phyloP scores from a whole-genome alignment of 129 eudicot species.

The Escallonia herrerae region DNA sequence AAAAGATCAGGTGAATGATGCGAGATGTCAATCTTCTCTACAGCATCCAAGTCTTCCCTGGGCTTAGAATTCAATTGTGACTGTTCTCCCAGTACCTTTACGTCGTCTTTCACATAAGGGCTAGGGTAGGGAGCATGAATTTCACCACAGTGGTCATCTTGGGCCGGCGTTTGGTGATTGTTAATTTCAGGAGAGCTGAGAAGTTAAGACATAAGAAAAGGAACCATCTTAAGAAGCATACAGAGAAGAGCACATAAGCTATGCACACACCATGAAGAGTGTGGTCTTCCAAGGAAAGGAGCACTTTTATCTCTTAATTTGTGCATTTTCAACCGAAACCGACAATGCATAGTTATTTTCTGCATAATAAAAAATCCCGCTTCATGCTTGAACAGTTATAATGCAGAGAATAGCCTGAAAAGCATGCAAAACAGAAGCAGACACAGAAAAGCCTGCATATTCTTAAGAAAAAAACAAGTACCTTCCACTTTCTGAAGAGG shows the following conservation, averaged over 20 bases:
- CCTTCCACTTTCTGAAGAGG: constrained; percentile 64
- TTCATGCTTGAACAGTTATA: too few relatives aligned
- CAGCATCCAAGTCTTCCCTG: constrained; percentile 27
- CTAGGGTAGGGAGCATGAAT: constrained; percentile 24
- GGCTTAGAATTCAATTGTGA: constrained; percentile 29
- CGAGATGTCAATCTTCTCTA: constrained; percentile 46
- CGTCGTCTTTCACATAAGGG: constrained; percentile 21
- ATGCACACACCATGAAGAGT: not conserved
- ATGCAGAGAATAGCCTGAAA: too few relatives aligned
- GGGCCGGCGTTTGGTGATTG: constrained; percentile 26
- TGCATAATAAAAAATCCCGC: too few relatives aligned
- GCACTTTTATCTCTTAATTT: too few relatives aligned
- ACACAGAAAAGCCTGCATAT: too few relatives aligned
- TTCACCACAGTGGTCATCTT: constrained; percentile 28
- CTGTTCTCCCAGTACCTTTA: constrained; percentile 34
- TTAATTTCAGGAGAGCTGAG: constrained; percentile 68
- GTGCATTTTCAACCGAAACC: too few relatives aligned
- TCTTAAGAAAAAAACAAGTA: constrained; percentile 10
- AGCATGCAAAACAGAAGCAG: too few relatives aligned
- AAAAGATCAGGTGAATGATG: constrained; percentile 48
- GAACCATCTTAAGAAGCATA: not conserved
- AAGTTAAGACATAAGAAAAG: constrained; percentile 7
- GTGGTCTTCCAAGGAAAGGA: not conserved
- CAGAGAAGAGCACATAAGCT: too few relatives aligned
- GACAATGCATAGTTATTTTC: too few relatives aligned